A percentile compares a stretch with the other conserved stretches of the same genome.
phyloP scores from a whole-genome alignment of 2,329 filamentous ascomycete species.

The Furcasterigmium furcatum region DNA sequence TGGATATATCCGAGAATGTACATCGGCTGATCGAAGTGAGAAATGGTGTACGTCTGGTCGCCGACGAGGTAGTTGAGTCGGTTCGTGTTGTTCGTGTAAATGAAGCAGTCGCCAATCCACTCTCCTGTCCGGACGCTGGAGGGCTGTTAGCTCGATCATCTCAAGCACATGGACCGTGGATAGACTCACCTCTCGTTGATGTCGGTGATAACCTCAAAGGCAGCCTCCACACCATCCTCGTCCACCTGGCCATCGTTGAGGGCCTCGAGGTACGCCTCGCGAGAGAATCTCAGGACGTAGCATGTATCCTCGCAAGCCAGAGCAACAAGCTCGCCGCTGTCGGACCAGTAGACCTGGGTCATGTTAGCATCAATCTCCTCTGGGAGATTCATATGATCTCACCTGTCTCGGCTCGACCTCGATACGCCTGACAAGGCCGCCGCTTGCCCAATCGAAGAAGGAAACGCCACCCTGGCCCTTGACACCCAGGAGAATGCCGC shows the following conservation, averaged over 20 bases:
- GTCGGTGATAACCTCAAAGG: conserved; percentile 94
- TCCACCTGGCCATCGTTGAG: conserved; percentile 80
- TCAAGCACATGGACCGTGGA: neutral
- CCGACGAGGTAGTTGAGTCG: conserved; percentile 96
- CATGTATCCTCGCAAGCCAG: conserved; percentile 94
- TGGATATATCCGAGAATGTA: conserved; percentile 95
- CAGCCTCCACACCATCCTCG: conserved; percentile 88
- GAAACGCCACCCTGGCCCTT: conserved; percentile 93
- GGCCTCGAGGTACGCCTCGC: conserved; percentile 83
- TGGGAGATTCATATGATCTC: conserved; percentile 4
- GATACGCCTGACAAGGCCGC: conserved; percentile 85
- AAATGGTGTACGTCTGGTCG: conserved; percentile 96
- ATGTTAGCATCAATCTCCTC: neutral
- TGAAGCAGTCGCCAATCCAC: conserved; percentile 98
- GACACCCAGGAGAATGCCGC: conserved; percentile 87
- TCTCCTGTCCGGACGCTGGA: conserved; percentile 82
- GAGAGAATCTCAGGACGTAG: conserved; percentile 88
- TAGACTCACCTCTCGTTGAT: conserved; percentile 76
- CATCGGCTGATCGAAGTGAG: conserved; percentile 93
- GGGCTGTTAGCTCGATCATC: conserved; percentile 17
- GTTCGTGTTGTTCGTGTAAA: conserved; percentile 97
- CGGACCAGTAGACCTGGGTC: conserved; percentile 86
- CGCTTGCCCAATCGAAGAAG: conserved; percentile 94
- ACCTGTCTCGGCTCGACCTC: conserved; percentile 66
- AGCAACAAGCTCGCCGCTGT: conserved; percentile 88